These are phyloP conservation scores for Pythium sukuiense DNA, from an alignment of 352 stramenopile species.

Conservation along the genomic window DNA sequence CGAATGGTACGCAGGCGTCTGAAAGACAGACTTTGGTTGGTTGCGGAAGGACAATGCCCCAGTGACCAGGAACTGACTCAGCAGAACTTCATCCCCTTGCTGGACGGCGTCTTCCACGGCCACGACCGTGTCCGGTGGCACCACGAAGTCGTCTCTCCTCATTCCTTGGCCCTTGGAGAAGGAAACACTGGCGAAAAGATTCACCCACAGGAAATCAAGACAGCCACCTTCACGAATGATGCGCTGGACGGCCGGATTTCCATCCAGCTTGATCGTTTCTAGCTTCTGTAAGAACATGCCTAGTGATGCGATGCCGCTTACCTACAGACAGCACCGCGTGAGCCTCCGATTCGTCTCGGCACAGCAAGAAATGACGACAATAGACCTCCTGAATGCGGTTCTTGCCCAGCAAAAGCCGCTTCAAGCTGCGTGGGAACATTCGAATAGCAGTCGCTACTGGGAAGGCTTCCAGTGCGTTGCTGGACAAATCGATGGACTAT, in stretches of 20 bases:
- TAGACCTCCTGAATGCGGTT: slow-evolving; percentile 67
- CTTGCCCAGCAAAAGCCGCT: slow-evolving; percentile 47
- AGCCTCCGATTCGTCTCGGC: neutral
- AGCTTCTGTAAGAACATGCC: slow-evolving; percentile 40
- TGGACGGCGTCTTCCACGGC: slow-evolving; percentile 29
- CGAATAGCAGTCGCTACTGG: slow-evolving; percentile 23
- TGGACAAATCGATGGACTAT: slow-evolving; percentile 61
- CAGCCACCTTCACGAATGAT: slow-evolving; percentile 35
- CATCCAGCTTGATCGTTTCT: slow-evolving; percentile 48
- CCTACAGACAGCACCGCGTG: slow-evolving; percentile 23
- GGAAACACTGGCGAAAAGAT: slow-evolving; percentile 37
- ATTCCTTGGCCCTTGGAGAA: slow-evolving; percentile 12
- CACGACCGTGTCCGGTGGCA: slow-evolving; percentile 14
- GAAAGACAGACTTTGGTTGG: neutral
- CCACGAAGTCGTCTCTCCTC: slow-evolving; percentile 29
- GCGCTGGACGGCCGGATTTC: slow-evolving; percentile 40
- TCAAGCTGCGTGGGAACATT: slow-evolving; percentile 44
- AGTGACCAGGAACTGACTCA: slow-evolving; percentile 29
- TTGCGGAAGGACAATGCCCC: slow-evolving; percentile 1
- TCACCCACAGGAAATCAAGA: slow-evolving; percentile 42
- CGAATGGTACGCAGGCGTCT: neutral
- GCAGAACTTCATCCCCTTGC: slow-evolving; percentile 22
- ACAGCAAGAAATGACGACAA: neutral
- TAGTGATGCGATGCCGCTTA: slow-evolving; percentile 49
- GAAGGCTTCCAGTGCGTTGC: slow-evolving; percentile 51